phyloP scores from a whole-genome alignment of 331 rosid genomes.

The Rhamnella rubrinervis region DNA sequence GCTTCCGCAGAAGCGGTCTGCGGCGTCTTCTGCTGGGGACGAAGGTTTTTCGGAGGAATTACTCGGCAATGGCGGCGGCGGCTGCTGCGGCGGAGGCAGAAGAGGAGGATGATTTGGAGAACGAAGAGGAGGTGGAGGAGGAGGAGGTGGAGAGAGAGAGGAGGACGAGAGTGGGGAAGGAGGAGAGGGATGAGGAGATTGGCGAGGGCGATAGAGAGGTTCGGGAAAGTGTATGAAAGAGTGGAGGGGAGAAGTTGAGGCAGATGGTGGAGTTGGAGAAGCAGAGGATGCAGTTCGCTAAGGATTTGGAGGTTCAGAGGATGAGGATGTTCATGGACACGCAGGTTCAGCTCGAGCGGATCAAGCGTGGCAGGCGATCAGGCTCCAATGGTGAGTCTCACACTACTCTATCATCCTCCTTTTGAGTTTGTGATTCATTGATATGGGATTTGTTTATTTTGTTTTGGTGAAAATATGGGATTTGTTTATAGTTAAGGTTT shows the following conservation, averaged over 20 bases:
- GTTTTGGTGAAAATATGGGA: neutral
- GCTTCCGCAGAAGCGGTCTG: constrained; percentile 67
- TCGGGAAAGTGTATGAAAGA: constrained; percentile 79
- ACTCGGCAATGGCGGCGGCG: constrained; percentile 86
- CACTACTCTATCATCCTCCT: constrained; percentile 1
- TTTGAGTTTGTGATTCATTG: neutral
- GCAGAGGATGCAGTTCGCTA: constrained; percentile 89
- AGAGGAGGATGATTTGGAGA: constrained; percentile 46
- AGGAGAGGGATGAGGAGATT: constrained; percentile 64
- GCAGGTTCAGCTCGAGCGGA: constrained; percentile 87
- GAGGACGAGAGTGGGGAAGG: constrained; percentile 51
- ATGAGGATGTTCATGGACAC: constrained; percentile 92
- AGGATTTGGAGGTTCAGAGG: constrained; percentile 87
- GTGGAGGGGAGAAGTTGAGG: constrained; percentile 83
- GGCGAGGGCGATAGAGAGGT: constrained; percentile 82
- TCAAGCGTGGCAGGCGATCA: constrained; percentile 85
- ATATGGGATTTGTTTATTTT: neutral
- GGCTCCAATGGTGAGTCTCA: constrained; percentile 65
- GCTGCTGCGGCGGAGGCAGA: constrained; percentile 79
- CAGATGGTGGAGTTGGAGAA: constrained; percentile 95
- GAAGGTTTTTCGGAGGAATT: constrained; percentile 72
- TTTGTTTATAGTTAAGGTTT: neutral
- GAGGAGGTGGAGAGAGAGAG: constrained; percentile 53
- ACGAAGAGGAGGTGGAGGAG: constrained; percentile 58
- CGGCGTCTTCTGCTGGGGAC: constrained; percentile 37